These are phyloP conservation scores for Hirsutella rhossiliensis DNA, from an alignment of 2,329 filamentous ascomycete species.

Conservation along the genomic window DNA sequence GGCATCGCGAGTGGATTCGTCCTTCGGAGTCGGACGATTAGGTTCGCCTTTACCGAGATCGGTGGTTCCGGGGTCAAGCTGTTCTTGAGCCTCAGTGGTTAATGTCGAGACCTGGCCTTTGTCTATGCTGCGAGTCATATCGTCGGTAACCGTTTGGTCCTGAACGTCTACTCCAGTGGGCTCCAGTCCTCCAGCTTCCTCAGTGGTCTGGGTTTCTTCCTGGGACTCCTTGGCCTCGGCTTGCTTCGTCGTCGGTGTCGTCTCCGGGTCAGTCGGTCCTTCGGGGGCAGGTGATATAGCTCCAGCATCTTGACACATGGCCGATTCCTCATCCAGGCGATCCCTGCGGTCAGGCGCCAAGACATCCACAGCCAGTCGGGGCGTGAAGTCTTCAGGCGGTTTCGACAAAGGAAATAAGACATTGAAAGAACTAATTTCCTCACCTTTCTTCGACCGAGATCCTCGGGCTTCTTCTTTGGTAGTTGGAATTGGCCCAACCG, in stretches of 20 bases:
- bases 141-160: neutral
- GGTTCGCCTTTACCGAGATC: neutral
- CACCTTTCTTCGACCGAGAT: slow-evolving; percentile 27
- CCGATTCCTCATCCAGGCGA: neutral
- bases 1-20: neutral
- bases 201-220: neutral
- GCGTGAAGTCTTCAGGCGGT: slow-evolving; percentile 14
- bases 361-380: neutral
- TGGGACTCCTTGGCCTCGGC: neutral
- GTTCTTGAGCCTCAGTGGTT: neutral
- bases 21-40: neutral
- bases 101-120: neutral
- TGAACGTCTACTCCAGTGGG: neutral
- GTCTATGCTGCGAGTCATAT: neutral
- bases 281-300: too few relatives aligned
- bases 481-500: slow-evolving; percentile 23
- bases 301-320: neutral
- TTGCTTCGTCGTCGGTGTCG: neutral
- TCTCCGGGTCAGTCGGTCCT: neutral
- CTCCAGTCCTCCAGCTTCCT: neutral
- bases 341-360: neutral
- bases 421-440: slow-evolving; percentile 26
- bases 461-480: slow-evolving; percentile 17
- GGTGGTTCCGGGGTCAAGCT: neutral
- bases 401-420: slow-evolving; percentile 23